Evolutionary conservation across 1,284 basidiomycete species (phyloP).

Genomic region (Apiotrichum laibachii): DNA sequence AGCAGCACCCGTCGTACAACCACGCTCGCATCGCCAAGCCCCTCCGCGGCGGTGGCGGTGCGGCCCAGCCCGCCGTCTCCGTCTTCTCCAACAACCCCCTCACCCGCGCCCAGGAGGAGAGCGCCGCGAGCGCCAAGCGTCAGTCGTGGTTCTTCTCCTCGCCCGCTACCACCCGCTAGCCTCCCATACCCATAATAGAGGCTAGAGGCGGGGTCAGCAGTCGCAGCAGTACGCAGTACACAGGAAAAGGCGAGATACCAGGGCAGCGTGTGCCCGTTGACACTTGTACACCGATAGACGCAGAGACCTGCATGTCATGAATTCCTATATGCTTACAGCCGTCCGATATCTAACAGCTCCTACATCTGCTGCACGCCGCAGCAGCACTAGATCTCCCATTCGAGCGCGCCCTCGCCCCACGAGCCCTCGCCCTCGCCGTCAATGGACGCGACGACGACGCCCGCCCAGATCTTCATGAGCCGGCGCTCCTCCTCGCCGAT

Average conservation of each 20-base stretch:
- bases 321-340: slow-evolving; percentile 5
- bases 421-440: slow-evolving; percentile 31
- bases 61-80: slow-evolving; percentile 34
- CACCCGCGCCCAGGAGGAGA: slow-evolving; percentile 48
- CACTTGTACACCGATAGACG: slow-evolving; percentile 9
- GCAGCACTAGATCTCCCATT: slow-evolving; percentile 36
- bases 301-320: slow-evolving; percentile 4
- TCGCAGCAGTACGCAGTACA: too few species aligned
- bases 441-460: slow-evolving; percentile 35
- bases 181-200: too few species aligned
- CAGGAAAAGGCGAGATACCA: too few species aligned
- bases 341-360: too few species aligned
- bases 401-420: slow-evolving; percentile 37
- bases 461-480: slow-evolving; percentile 40
- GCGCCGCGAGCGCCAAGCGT: slow-evolving; percentile 23
- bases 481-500: slow-evolving; percentile 40
- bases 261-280: not conserved
- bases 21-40: slow-evolving; percentile 84
- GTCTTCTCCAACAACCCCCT: slow-evolving; percentile 17
- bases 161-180: slow-evolving; percentile 25
- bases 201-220: too few species aligned
- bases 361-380: too few species aligned
- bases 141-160: slow-evolving; percentile 28
- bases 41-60: slow-evolving; percentile 82
- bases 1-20: slow-evolving; percentile 61